Conservation (phyloP, 371 early-diverging fungal genomes). For the Coemansia sp. region DNA sequence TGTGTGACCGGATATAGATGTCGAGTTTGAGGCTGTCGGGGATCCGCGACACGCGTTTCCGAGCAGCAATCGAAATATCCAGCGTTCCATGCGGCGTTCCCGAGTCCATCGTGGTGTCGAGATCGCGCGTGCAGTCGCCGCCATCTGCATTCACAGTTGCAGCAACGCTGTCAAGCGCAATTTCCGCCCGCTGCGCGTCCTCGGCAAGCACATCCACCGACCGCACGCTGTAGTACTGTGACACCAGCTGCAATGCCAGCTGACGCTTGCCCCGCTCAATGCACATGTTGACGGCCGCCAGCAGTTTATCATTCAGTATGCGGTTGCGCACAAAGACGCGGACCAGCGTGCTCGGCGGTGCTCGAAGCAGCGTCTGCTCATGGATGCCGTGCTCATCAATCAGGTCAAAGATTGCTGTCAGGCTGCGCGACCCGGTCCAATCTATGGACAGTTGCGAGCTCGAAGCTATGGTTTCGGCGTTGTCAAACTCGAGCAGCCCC, state of each 20-base stretch:
- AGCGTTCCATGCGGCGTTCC: constrained; percentile 10
- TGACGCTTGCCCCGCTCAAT: constrained; percentile 27
- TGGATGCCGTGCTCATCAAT: constrained; percentile 18
- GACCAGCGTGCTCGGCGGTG: constrained; percentile 27
- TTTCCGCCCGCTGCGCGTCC: constrained; percentile 30
- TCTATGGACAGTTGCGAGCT: constrained; percentile 21
- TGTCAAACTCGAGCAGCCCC: constrained; percentile 17
- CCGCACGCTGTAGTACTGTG: constrained; percentile 37
- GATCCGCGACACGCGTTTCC: constrained; percentile 4
- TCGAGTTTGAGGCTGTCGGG: constrained; percentile 26
- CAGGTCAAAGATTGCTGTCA: constrained; percentile 33
- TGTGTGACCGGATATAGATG: constrained; percentile 30
- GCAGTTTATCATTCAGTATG: constrained; percentile 35
- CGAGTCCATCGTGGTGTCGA: constrained; percentile 3
- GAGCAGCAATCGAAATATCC: constrained; percentile 9
- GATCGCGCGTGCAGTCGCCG: neutral
- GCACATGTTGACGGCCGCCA: constrained; percentile 23
- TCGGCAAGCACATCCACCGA: constrained; percentile 17
- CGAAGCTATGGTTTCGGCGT: constrained; percentile 1
- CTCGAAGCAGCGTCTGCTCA: constrained; percentile 36
- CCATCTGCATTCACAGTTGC: neutral
- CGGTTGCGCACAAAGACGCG: constrained; percentile 42
- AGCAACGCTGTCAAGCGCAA: neutral
- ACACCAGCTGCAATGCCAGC: constrained; percentile 35
- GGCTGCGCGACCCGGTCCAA: constrained; percentile 24